A percentile compares a stretch with the other conserved stretches of the same genome.
Evolutionary conservation across 345 rosid genomes (phyloP).

Genomic region (Dimocarpus longan): DNA sequence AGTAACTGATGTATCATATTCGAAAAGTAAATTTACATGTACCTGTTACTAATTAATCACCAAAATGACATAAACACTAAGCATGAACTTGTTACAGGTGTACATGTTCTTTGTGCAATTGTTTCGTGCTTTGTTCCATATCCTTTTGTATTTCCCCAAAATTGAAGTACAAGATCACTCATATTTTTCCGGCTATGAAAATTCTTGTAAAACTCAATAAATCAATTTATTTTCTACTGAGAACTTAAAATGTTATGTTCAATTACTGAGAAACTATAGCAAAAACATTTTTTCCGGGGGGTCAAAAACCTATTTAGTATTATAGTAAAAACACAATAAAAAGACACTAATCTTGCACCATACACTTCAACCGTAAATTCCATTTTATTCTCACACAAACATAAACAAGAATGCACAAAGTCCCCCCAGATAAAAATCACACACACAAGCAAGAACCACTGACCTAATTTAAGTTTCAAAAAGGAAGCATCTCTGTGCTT

Average conservation of each 20-base stretch:
- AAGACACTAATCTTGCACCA: background rate
- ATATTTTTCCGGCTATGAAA: background rate
- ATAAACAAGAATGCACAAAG: background rate
- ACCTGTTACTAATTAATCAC: background rate
- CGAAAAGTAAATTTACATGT: slow-evolving; percentile 7
- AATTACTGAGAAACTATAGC: background rate
- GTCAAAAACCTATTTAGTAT: too few relatives aligned
- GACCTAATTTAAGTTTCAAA: slow-evolving; percentile 55
- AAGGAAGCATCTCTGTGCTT: slow-evolving; percentile 58
- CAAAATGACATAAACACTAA: background rate
- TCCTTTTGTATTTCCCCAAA: background rate
- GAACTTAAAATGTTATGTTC: background rate
- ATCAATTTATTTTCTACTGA: background rate
- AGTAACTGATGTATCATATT: too few relatives aligned
- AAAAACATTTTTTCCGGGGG: background rate
- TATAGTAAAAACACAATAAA: too few relatives aligned
- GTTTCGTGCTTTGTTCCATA: background rate
- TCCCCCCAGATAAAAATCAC: background rate
- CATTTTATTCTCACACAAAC: background rate
- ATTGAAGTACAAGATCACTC: background rate
- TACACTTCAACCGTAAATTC: background rate
- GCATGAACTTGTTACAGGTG: background rate
- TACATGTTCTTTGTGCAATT: background rate
- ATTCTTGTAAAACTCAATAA: background rate
- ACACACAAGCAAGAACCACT: slow-evolving; percentile 16